Evolutionary conservation across 768 basidiomycete species (phyloP).

Genomic region (Tricholoma sp.): DNA sequence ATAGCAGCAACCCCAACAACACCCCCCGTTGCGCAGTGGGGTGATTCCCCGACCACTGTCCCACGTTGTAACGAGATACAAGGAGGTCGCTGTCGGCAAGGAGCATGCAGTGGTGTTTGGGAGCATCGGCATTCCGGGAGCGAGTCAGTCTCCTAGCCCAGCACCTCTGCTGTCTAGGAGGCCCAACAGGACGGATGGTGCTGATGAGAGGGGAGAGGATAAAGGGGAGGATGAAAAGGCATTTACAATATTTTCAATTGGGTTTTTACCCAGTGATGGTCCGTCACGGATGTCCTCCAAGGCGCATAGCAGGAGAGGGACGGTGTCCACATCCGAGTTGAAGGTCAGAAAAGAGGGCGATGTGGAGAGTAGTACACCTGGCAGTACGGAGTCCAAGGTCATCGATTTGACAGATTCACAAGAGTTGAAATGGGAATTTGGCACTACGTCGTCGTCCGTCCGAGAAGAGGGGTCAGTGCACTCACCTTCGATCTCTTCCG

Average conservation of each 20-base stretch:
- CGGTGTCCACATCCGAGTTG: slow-evolving; percentile 2
- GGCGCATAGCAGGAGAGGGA: slow-evolving; percentile 10
- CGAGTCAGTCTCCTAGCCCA: slow-evolving; percentile 21
- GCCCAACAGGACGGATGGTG: neutral
- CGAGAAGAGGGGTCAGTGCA: neutral
- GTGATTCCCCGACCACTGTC: neutral
- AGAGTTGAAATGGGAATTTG: slow-evolving; percentile 52
- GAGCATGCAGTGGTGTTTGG: slow-evolving; percentile 45
- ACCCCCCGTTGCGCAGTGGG: slow-evolving; percentile 1
- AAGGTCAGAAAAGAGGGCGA: slow-evolving; percentile 5
- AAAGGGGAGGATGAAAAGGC: slow-evolving; percentile 21
- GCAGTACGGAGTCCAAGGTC: slow-evolving; percentile 13
- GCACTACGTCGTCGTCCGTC: slow-evolving; percentile 30
- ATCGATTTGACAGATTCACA: slow-evolving; percentile 26
- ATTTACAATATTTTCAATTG: slow-evolving; percentile 39
- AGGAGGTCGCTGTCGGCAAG: neutral
- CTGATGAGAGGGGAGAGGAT: slow-evolving; percentile 5
- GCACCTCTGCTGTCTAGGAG: neutral
- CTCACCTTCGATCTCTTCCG: neutral
- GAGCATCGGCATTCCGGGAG: slow-evolving; percentile 33
- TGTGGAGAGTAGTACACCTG: neutral
- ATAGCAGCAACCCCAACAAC: slow-evolving; percentile 7
- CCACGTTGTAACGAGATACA: neutral
- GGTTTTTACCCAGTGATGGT: slow-evolving; percentile 25
- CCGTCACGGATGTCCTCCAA: slow-evolving; percentile 27